These are phyloP conservation scores for Cyclanthera cordifolia DNA, from an alignment of 306 rosid species.

Conservation along the genomic window DNA sequence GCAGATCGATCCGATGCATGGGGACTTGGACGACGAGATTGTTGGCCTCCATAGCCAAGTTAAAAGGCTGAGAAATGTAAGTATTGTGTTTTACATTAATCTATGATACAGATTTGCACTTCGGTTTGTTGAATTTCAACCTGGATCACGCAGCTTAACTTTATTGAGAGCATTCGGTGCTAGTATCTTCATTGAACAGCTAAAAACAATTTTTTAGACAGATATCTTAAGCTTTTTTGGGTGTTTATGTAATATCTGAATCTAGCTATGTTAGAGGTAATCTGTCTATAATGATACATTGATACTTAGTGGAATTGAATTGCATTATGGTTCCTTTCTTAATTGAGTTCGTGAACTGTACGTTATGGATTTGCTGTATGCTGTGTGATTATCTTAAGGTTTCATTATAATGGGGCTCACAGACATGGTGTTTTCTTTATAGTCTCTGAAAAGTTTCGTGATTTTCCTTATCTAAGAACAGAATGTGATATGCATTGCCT, in stretches of 20 bases:
- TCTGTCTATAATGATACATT: not conserved
- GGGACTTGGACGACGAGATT: constrained; percentile 67
- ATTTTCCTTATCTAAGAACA: not conserved
- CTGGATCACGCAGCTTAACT: not conserved
- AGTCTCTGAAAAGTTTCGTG: too few relatives aligned
- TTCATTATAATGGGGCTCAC: too few relatives aligned
- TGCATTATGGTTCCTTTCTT: too few relatives aligned
- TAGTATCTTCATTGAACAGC: not conserved
- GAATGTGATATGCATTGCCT: not conserved
- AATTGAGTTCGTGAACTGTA: too few relatives aligned
- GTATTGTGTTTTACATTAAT: not conserved
- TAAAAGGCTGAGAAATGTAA: constrained; percentile 55
- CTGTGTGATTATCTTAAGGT: too few relatives aligned
- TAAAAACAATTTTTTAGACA: not conserved
- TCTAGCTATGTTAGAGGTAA: not conserved
- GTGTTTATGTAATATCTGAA: not conserved
- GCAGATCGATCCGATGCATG: constrained; percentile 65
- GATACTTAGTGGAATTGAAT: too few relatives aligned
- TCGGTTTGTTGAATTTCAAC: not conserved
- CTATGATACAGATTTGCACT: not conserved
- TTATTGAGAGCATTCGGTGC: not conserved
- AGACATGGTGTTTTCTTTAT: too few relatives aligned
- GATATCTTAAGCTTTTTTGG: not conserved
- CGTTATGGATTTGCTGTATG: too few relatives aligned
- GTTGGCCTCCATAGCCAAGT: constrained; percentile 81